Percentiles rank a stretch among this genome's conserved stretches.
These are phyloP conservation scores for Taiozyma sp. DNA, from an alignment of 1,139 yeast genomes.

Conservation along the genomic window DNA sequence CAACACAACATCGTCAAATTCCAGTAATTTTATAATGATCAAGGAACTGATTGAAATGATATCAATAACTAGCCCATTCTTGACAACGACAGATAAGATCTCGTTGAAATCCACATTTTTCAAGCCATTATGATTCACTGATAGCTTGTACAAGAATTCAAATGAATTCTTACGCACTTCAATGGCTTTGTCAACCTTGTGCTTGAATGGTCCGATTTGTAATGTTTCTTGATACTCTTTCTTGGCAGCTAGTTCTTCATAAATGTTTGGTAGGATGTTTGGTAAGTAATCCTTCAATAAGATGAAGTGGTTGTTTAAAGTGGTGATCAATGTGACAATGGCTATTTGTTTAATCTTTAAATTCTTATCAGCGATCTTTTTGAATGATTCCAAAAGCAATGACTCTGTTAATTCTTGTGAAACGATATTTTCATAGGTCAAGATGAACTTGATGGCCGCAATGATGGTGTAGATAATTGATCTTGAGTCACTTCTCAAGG, in stretches of 20 bases:
- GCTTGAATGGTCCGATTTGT: conserved; percentile 86
- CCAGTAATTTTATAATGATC: conserved; percentile 20
- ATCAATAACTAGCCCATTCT: conserved; percentile 20
- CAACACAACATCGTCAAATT: conserved; percentile 21
- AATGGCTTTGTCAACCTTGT: conserved; percentile 73
- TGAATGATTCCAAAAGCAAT: conserved; percentile 23
- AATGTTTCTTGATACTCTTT: conserved; percentile 56
- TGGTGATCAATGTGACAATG: conserved; percentile 53
- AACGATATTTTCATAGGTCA: conserved; percentile 23
- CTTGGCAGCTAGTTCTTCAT: conserved; percentile 51
- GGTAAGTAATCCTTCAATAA: conserved; percentile 43
- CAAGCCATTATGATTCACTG: conserved; percentile 21
- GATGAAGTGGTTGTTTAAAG: conserved; percentile 53
- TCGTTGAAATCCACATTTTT: conserved; percentile 21
- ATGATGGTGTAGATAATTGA: conserved; percentile 25
- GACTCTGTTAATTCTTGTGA: conserved; percentile 20
- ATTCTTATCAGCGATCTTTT: conserved; percentile 30
- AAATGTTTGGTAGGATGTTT: conserved; percentile 46
- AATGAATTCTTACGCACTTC: conserved; percentile 70
- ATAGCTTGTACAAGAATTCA: conserved; percentile 60
- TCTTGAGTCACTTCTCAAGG: conserved; percentile 12
- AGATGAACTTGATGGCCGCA: conserved; percentile 30
- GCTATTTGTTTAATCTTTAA: conserved; percentile 48
- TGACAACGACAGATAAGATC: conserved; percentile 15
- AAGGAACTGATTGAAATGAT: conserved; percentile 22